Evolutionary conservation across 1,139 yeast species (phyloP).

Genomic region (Geotrichum macrosporum): DNA sequence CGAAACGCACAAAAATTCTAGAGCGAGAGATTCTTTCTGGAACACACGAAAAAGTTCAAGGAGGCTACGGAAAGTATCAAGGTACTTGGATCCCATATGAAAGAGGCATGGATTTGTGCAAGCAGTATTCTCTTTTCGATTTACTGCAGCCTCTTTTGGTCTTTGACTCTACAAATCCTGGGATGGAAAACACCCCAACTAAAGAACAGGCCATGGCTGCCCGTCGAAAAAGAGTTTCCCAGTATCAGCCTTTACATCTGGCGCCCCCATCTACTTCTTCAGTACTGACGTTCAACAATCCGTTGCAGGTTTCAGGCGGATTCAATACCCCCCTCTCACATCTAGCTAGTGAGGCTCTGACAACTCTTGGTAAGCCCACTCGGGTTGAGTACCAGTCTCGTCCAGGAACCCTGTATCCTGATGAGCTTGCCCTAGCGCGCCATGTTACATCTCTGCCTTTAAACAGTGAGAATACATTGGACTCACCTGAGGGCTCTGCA

Average conservation of each 20-base stretch:
- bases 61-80: constrained; percentile 92
- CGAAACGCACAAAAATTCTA: constrained; percentile 75
- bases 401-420: neutral
- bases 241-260: constrained; percentile 22
- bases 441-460: constrained; percentile 10
- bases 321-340: constrained; percentile 19
- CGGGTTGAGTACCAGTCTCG: constrained; percentile 3
- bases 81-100: constrained; percentile 83
- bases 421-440: constrained; percentile 10
- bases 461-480: constrained; percentile 14
- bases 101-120: constrained; percentile 58
- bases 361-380: constrained; percentile 13
- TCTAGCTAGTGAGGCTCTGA: constrained; percentile 18
- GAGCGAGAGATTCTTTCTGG: constrained; percentile 88
- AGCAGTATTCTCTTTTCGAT: constrained; percentile 61
- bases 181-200: constrained; percentile 58
- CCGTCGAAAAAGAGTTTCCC: constrained; percentile 33
- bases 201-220: constrained; percentile 46
- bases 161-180: constrained; percentile 52
- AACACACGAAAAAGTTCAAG: constrained; percentile 86
- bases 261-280: constrained; percentile 19
- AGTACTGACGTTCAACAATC: constrained; percentile 16
- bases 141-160: constrained; percentile 58
- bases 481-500: constrained; percentile 11
- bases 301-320: constrained; percentile 18